Evolutionary conservation across 257 asterid genomes (phyloP).

Genomic region (Knoxia roxburghii): DNA sequence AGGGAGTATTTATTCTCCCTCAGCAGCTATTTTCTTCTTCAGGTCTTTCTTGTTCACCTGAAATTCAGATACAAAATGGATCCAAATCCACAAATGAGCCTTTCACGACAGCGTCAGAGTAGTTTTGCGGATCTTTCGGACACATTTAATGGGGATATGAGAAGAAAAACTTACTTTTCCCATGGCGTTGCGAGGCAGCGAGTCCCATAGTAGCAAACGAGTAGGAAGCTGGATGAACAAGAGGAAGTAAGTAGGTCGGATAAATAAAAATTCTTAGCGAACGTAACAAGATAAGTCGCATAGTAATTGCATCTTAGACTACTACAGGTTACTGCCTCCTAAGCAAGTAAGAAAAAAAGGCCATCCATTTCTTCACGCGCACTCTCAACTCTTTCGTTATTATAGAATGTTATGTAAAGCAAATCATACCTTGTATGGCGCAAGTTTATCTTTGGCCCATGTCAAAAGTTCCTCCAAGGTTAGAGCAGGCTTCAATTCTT

Average conservation of each 20-base stretch:
- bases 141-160: not conserved
- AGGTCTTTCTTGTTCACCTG: constrained; percentile 90
- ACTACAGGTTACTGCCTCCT: not conserved
- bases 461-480: constrained; percentile 61
- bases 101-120: too few species aligned
- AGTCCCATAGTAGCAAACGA: constrained; percentile 66
- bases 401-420: not conserved
- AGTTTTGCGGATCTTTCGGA: too few species aligned
- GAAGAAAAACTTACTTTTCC: constrained; percentile 56
- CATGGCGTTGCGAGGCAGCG: constrained; percentile 92
- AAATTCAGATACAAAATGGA: constrained; percentile 11
- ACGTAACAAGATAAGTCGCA: not conserved
- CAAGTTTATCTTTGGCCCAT: constrained; percentile 96
- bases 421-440: constrained; percentile 81
- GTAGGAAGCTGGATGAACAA: constrained; percentile 57
- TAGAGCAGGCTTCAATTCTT: constrained; percentile 68
- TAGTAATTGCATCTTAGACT: too few species aligned
- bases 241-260: not conserved
- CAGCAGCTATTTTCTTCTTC: constrained; percentile 48
- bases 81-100: not conserved
- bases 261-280: not conserved
- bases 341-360: not conserved
- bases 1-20: constrained; percentile 4
- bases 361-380: too few species aligned
- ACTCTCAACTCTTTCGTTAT: too few species aligned